These are phyloP conservation scores for Epichloe brachyelytri DNA, from an alignment of 2,329 filamentous ascomycete genomes.

Conservation along the genomic window DNA sequence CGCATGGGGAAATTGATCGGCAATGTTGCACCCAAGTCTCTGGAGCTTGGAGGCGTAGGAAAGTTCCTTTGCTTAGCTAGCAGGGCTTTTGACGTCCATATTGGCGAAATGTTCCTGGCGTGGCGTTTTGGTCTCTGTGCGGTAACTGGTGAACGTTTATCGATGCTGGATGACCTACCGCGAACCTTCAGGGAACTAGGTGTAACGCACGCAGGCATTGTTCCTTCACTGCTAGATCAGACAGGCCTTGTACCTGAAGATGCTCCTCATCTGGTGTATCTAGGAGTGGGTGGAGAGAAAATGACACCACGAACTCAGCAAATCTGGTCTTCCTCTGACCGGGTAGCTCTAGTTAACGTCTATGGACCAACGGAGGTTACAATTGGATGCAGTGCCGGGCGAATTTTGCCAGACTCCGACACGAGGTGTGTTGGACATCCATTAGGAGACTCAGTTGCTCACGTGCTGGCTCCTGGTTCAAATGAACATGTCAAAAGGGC, in stretches of 20 bases:
- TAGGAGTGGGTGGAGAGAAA: conserved; percentile 53
- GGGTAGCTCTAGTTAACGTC: conserved; percentile 10
- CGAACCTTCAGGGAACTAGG: conserved; percentile 33
- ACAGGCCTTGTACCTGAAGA: conserved; percentile 38
- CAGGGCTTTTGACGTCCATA: conserved; percentile 14
- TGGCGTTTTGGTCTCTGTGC: conserved; percentile 2
- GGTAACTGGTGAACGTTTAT: neutral
- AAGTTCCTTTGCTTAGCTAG: conserved; percentile 14
- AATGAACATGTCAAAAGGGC: conserved; percentile 5
- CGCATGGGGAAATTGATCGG: neutral
- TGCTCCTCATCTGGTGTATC: conserved; percentile 47
- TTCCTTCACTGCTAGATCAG: conserved; percentile 47
- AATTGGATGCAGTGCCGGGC: conserved; percentile 35
- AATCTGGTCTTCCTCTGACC: neutral
- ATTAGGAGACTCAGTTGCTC: conserved; percentile 7
- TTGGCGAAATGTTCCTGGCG: conserved; percentile 12
- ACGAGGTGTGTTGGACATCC: conserved; percentile 11
- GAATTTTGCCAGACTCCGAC: conserved; percentile 7
- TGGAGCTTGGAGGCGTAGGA: conserved; percentile 11
- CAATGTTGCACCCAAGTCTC: neutral
- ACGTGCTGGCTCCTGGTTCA: conserved; percentile 6
- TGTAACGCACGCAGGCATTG: conserved; percentile 53
- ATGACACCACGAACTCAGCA: conserved; percentile 31
- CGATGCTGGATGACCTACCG: conserved; percentile 18
- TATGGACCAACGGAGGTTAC: conserved; percentile 54